A percentile compares a stretch with the other conserved stretches of the same genome.
These are phyloP conservation scores for Byssothecium circinans DNA, from an alignment of 2,329 filamentous ascomycete species.

Conservation along the genomic window DNA sequence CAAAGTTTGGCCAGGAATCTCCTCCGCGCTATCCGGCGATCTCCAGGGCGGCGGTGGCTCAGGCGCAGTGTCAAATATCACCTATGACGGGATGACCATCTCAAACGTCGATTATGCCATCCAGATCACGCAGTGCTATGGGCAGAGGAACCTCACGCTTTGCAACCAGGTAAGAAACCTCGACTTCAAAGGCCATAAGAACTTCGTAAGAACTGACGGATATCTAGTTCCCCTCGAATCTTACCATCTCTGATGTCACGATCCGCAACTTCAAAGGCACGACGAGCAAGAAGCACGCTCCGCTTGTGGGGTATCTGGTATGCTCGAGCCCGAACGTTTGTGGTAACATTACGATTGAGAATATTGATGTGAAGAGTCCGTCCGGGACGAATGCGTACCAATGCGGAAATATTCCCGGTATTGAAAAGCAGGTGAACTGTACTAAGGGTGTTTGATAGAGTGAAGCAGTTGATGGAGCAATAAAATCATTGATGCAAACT, in stretches of 20 bases:
- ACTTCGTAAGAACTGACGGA: constrained; percentile 1
- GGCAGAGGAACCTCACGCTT: constrained; percentile 63
- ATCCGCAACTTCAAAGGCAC: constrained; percentile 61
- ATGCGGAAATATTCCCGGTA: constrained; percentile 46
- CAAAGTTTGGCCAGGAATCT: constrained; percentile 69
- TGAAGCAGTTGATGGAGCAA: no score
- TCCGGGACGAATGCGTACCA: constrained; percentile 48
- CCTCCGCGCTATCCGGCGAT: constrained; percentile 59
- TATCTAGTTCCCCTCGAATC: constrained; percentile 53
- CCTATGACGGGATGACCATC: constrained; percentile 64
- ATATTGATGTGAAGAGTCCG: constrained; percentile 52
- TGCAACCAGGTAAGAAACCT: constrained; percentile 49
- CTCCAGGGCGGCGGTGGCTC: constrained; percentile 67
- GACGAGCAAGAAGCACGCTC: constrained; percentile 51
- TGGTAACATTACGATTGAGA: constrained; percentile 50
- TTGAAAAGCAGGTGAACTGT: constrained; percentile 36
- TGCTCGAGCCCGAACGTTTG: constrained; percentile 52
- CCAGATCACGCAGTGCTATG: constrained; percentile 67
- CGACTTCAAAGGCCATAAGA: neutral
- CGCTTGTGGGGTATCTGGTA: constrained; percentile 48
- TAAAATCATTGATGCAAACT: no score
- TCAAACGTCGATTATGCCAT: constrained; percentile 67
- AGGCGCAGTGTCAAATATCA: constrained; percentile 66
- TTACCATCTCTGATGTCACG: constrained; percentile 58
- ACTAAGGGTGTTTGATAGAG: constrained; percentile 10